Conservation (phyloP, 306 rosid species). For the Sicyos baderoa region DNA sequence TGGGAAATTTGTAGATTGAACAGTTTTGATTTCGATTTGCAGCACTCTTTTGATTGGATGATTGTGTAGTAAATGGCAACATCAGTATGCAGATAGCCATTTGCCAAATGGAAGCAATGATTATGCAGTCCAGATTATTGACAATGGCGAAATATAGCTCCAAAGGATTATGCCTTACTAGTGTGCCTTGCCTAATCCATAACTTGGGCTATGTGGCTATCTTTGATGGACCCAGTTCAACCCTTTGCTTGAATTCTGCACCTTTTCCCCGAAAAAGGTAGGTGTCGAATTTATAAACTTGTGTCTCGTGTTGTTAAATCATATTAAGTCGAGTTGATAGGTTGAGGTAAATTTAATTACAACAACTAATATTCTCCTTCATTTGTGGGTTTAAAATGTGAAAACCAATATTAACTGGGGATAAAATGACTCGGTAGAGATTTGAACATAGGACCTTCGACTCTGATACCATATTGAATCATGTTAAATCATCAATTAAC, state of each 20-base stretch:
- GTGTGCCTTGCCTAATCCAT: slow-evolving; percentile 34
- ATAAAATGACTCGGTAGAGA: too few species aligned
- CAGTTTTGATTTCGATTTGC: slow-evolving; percentile 1
- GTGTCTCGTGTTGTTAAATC: too few species aligned
- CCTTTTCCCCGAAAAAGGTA: slow-evolving; percentile 45
- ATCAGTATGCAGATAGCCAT: slow-evolving; percentile 34
- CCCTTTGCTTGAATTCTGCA: slow-evolving; percentile 27
- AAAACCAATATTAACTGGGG: too few species aligned
- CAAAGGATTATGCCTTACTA: slow-evolving; percentile 27
- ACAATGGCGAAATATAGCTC: slow-evolving; percentile 30
- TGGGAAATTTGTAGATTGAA: background rate
- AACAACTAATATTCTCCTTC: too few species aligned
- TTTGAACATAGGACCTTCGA: too few species aligned
- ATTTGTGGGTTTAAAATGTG: too few species aligned
- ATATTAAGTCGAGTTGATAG: too few species aligned
- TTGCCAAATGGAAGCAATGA: slow-evolving; percentile 32
- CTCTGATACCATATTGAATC: too few species aligned
- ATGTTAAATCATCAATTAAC: too few species aligned
- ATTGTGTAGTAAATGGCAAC: slow-evolving; percentile 12
- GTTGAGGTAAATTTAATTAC: too few species aligned
- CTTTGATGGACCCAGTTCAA: slow-evolving; percentile 28
- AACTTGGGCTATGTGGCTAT: slow-evolving; percentile 32
- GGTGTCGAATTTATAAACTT: slow-evolving; percentile 4
- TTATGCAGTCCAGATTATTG: slow-evolving; percentile 35
- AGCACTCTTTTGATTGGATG: slow-evolving; percentile 1